These are phyloP conservation scores for Metarhizium sp. DNA, from an alignment of 2,329 filamentous ascomycete species.

Conservation along the genomic window DNA sequence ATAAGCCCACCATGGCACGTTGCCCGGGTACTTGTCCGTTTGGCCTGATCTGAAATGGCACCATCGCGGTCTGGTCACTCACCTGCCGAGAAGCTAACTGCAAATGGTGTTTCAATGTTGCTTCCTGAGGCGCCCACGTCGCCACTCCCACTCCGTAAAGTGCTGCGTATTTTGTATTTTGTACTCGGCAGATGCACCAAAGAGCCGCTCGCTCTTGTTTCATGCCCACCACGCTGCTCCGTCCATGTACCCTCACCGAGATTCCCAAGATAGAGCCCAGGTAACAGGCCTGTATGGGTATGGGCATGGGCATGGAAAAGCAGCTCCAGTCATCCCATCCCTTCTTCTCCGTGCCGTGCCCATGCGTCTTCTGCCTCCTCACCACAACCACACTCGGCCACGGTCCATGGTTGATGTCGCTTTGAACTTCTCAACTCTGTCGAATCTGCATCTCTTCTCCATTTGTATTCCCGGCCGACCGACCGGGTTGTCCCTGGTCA, in stretches of 20 bases:
- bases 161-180: no score
- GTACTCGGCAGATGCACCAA: background rate
- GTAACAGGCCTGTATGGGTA: background rate
- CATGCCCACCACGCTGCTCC: background rate
- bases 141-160: background rate
- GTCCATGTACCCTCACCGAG: background rate
- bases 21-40: slow-evolving; percentile 3
- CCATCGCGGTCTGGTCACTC: no score
- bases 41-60: background rate
- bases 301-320: background rate
- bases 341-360: background rate
- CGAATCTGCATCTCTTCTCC: background rate
- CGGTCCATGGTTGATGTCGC: background rate
- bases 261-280: background rate
- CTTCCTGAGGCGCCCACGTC: slow-evolving; percentile 3
- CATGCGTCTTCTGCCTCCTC: background rate
- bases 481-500: background rate
- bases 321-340: background rate
- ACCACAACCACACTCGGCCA: background rate
- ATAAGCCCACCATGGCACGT: slow-evolving; percentile 4
- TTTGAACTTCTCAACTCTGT: background rate
- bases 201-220: background rate
- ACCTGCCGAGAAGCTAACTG: background rate
- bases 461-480: background rate
- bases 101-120: background rate